phyloP scores from a whole-genome alignment of 768 basidiomycete species.

The Sporobolomyces roseus region DNA sequence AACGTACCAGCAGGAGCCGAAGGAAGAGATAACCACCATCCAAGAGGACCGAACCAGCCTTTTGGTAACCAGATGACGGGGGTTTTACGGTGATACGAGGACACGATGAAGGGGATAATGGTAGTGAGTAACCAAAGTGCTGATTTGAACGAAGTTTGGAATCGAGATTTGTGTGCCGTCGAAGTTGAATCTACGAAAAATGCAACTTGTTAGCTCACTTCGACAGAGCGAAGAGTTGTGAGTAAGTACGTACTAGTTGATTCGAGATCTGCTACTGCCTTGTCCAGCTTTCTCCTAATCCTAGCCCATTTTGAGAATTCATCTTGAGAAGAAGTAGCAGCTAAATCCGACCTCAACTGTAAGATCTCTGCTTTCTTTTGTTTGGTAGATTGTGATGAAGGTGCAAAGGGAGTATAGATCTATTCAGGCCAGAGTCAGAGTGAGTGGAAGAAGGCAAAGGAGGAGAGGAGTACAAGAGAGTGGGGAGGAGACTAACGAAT shows the following conservation, averaged over 20 bases:
- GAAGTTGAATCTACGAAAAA: slow-evolving; percentile 58
- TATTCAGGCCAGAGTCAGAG: background rate
- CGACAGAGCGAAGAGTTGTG: background rate
- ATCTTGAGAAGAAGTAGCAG: slow-evolving; percentile 88
- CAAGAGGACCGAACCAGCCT: slow-evolving; percentile 83
- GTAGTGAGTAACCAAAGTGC: slow-evolving; percentile 80
- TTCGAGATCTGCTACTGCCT: slow-evolving; percentile 83
- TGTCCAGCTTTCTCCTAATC: slow-evolving; percentile 81
- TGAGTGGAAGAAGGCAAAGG: background rate
- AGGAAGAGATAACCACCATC: slow-evolving; percentile 83
- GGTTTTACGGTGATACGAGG: slow-evolving; percentile 85
- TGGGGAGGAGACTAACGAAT: slow-evolving; percentile 11
- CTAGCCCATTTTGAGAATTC: slow-evolving; percentile 99
- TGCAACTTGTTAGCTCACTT: background rate
- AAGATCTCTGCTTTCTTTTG: slow-evolving; percentile 76
- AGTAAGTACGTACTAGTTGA: slow-evolving; percentile 64
- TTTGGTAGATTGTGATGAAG: slow-evolving; percentile 59
- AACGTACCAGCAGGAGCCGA: slow-evolving; percentile 79
- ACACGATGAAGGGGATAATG: slow-evolving; percentile 74
- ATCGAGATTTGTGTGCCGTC: slow-evolving; percentile 59
- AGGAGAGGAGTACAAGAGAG: background rate
- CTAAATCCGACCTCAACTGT: slow-evolving; percentile 72
- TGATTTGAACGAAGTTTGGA: slow-evolving; percentile 67
- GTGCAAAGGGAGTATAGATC: slow-evolving; percentile 54
- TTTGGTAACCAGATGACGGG: slow-evolving; percentile 89